Percentiles rank a stretch among this genome's conserved stretches.
Conservation (phyloP, 2,329 filamentous ascomycete genomes). For the Cladosporium phlei region DNA sequence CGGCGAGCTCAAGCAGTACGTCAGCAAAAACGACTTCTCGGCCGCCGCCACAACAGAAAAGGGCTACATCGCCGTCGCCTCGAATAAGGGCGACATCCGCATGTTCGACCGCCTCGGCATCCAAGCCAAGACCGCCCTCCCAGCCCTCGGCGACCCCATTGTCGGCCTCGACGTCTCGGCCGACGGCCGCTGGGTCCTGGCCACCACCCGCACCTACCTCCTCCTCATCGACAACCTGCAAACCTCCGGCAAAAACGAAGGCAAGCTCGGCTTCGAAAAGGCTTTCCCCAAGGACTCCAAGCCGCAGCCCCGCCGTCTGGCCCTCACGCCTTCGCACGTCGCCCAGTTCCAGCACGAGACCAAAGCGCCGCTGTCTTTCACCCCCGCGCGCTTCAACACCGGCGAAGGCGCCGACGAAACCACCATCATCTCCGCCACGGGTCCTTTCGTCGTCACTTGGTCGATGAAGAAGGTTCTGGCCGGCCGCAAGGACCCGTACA, state of each 20-base stretch:
- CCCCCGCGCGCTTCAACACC: conserved; percentile 88
- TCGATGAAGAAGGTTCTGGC: conserved; percentile 82
- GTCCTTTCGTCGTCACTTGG: conserved; percentile 96
- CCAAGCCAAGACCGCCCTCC: conserved; percentile 95
- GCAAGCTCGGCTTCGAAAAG: conserved; percentile 96
- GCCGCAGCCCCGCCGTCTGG: conserved; percentile 85
- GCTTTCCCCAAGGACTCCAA: conserved; percentile 89
- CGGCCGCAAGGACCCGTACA: conserved; percentile 81
- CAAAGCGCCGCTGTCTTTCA: conserved; percentile 78
- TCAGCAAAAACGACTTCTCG: conserved; percentile 95
- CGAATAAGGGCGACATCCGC: conserved; percentile 95
- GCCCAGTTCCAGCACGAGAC: conserved; percentile 98
- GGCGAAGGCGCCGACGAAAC: conserved; percentile 74
- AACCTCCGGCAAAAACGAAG: conserved; percentile 90
- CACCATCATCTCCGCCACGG: conserved; percentile 92
- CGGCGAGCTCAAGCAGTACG: conserved; percentile 88
- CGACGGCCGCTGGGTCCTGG: conserved; percentile 91
- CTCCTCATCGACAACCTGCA: conserved; percentile 89
- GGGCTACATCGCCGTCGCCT: conserved; percentile 93
- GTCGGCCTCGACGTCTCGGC: conserved; percentile 92
- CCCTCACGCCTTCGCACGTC: conserved; percentile 83
- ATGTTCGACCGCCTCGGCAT: conserved; percentile 95
- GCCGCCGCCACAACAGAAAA: conserved; percentile 91
- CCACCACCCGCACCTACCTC: conserved; percentile 89
- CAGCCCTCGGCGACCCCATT: conserved; percentile 90